A percentile compares a stretch with the other conserved stretches of the same genome.
Conservation (phyloP, 2,329 filamentous ascomycete genomes). For the Clonostachys solani region DNA sequence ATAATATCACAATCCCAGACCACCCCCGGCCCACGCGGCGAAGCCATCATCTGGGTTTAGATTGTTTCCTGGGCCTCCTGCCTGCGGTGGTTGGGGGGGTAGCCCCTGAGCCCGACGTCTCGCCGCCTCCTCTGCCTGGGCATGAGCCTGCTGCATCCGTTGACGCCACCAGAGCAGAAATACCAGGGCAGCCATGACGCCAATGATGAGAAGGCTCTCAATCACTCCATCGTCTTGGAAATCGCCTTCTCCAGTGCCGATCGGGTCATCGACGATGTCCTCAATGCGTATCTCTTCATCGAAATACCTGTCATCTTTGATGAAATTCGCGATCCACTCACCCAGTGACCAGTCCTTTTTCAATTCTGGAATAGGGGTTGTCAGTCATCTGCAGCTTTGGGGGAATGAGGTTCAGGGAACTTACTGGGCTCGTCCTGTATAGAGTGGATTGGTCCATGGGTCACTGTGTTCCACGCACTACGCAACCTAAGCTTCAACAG, state of each 20-base stretch:
- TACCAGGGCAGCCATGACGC: constrained; percentile 68
- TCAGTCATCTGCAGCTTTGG: neutral
- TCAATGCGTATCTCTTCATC: constrained; percentile 59
- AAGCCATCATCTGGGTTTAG: constrained; percentile 16
- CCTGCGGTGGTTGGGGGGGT: constrained; percentile 14
- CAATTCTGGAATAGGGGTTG: constrained; percentile 40
- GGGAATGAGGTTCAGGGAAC: constrained; percentile 15
- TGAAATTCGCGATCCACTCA: constrained; percentile 85
- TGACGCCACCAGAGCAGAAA: constrained; percentile 80
- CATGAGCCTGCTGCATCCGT: constrained; percentile 57
- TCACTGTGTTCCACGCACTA: constrained; percentile 93
- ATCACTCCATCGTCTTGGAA: constrained; percentile 73
- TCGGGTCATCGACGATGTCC: constrained; percentile 48
- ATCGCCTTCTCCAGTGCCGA: constrained; percentile 54
- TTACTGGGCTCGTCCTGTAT: constrained; percentile 86
- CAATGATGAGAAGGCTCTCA: constrained; percentile 81
- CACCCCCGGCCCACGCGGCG: constrained; percentile 28
- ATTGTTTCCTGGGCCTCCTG: constrained; percentile 6
- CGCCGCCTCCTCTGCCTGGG: constrained; percentile 22
- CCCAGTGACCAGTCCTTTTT: constrained; percentile 72
- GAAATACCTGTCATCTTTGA: constrained; percentile 63
- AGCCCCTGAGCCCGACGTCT: constrained; percentile 23
- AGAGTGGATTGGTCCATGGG: constrained; percentile 84
- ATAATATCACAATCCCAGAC: constrained; percentile 19
- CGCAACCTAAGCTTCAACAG: constrained; percentile 78